Evolutionary conservation across 257 asterid species (phyloP).

Genomic region (Solanum pennellii): DNA sequence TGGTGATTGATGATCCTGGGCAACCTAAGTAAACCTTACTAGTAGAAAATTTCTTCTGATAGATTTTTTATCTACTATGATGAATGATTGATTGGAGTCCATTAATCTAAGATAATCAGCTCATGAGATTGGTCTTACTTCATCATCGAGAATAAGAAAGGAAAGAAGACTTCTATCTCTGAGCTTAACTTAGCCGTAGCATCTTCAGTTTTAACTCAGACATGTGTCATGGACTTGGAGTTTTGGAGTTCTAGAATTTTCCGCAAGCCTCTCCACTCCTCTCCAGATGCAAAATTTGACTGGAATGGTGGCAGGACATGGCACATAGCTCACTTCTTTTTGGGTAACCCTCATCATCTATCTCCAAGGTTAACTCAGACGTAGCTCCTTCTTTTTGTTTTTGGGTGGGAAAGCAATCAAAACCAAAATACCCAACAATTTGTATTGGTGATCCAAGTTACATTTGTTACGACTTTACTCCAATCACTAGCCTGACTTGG

Average conservation of each 20-base stretch:
- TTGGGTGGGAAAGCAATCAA: no score
- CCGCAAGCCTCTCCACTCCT: no score
- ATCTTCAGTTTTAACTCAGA: no score
- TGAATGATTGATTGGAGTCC: background rate
- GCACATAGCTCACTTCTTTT: no score
- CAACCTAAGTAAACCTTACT: no score
- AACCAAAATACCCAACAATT: no score
- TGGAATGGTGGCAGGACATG: no score
- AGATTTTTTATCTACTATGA: background rate
- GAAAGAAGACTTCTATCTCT: background rate
- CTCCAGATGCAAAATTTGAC: no score
- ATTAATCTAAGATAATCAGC: background rate
- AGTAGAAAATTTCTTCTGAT: background rate
- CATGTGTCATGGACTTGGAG: no score
- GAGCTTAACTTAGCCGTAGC: background rate
- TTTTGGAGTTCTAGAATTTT: no score
- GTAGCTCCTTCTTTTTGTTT: no score
- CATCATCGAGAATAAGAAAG: background rate
- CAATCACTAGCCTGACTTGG: background rate
- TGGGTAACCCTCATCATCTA: background rate
- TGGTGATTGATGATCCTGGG: background rate
- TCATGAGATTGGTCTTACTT: background rate
- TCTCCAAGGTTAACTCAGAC: no score
- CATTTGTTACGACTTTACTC: background rate
- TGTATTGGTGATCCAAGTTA: background rate